Conservation (phyloP, 805 yeast genomes). For the Pachysolen tannophilus region DNA sequence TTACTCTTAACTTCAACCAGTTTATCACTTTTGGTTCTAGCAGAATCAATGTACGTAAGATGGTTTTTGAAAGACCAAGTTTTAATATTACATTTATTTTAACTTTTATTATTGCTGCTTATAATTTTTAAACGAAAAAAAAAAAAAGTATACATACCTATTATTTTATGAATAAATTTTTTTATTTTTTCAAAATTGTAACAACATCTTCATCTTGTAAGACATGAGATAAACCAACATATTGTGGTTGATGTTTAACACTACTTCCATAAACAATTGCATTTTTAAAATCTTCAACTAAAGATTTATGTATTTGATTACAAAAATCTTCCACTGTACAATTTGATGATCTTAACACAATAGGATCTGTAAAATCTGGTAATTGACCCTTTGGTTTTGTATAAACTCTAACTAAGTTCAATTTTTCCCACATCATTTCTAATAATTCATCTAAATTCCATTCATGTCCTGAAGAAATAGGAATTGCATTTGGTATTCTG, state of each 20-base stretch:
- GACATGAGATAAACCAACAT: slow-evolving; percentile 79
- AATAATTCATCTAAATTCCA: slow-evolving; percentile 96
- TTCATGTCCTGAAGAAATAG: slow-evolving; percentile 90
- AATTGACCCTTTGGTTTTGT: slow-evolving; percentile 93
- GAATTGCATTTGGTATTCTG: slow-evolving; percentile 95
- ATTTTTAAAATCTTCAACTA: slow-evolving; percentile 87
- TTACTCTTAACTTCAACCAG: slow-evolving; percentile 33
- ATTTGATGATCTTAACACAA: slow-evolving; percentile 75
- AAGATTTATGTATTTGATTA: slow-evolving; percentile 88
- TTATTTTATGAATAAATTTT: background rate
- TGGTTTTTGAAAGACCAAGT: slow-evolving; percentile 52
- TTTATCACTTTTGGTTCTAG: slow-evolving; percentile 28
- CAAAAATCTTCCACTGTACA: slow-evolving; percentile 93
- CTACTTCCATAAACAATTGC: slow-evolving; percentile 92
- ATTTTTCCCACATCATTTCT: slow-evolving; percentile 91
- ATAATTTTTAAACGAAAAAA: slow-evolving; percentile 24
- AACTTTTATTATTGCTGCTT: slow-evolving; percentile 54
- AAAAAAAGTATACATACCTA: background rate
- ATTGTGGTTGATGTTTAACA: slow-evolving; percentile 97
- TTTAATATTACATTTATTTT: slow-evolving; percentile 50
- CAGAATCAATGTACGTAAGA: slow-evolving; percentile 36
- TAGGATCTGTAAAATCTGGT: slow-evolving; percentile 95
- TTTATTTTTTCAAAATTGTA: slow-evolving; percentile 71
- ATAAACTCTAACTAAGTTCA: slow-evolving; percentile 88
- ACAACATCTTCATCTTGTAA: slow-evolving; percentile 96